Conservation (phyloP, 176 grass and related monocot genomes). For the Carex myosuroides region DNA sequence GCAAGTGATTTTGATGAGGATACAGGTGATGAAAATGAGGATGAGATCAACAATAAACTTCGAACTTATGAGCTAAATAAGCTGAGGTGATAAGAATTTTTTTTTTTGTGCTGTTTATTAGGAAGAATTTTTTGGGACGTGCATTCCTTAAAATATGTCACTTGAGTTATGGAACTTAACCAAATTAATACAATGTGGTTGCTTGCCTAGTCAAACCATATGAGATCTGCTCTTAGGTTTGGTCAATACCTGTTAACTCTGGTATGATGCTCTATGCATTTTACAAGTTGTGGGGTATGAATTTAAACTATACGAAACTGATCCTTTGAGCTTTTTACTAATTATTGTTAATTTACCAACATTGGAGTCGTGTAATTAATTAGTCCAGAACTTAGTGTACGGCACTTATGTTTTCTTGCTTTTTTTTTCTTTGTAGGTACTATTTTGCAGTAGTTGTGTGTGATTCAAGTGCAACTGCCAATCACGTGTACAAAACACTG, state of each 20-base stretch:
- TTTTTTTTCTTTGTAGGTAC: constrained; percentile 47
- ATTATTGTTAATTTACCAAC: neutral
- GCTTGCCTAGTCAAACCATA: neutral
- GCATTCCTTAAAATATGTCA: neutral
- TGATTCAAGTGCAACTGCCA: constrained; percentile 76
- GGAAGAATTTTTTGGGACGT: neutral
- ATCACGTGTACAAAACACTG: constrained; percentile 78
- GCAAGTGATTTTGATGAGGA: neutral
- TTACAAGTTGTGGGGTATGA: neutral
- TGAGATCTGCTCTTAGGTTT: neutral
- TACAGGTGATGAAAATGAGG: constrained; percentile 13
- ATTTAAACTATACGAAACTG: neutral
- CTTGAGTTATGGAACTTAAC: neutral
- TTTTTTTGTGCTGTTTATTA: neutral
- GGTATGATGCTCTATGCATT: neutral
- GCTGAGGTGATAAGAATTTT: constrained; percentile 37
- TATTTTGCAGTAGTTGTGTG: constrained; percentile 78
- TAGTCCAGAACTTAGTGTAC: neutral
- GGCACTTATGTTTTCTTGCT: neutral
- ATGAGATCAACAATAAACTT: constrained; percentile 51
- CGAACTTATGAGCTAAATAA: constrained; percentile 83
- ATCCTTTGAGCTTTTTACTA: neutral
- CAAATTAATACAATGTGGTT: neutral
- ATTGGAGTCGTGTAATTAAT: neutral
- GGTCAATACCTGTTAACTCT: neutral